Base-by-base conservation (phyloP, 140 eudicot species). In the Anethum foeniculum region DNA sequence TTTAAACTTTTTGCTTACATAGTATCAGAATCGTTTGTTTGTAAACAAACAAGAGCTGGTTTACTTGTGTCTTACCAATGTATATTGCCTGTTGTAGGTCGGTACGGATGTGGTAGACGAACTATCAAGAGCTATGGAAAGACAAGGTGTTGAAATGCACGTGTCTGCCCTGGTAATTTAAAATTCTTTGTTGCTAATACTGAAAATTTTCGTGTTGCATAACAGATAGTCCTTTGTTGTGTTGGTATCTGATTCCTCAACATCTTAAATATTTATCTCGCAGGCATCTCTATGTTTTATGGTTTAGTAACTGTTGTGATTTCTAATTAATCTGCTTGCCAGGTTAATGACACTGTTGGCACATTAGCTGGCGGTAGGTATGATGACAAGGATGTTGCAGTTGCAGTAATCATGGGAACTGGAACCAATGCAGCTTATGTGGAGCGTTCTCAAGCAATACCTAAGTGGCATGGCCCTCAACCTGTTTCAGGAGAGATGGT, bases 401-500 rank as follows among this genome's bases (percentile, higher is more conserved):
- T 87, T 51, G 98, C 98, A 0, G 98, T 94, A 77, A 94, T 94
- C 49, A 85, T 94, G 90, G 98, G 98, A 47, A 94, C 98, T 0
- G 98, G 97, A 38, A 90, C 91, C 19, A 94, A 94, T 84, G 98
- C 98, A 32, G 98, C 98, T 64, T 94, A 94, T 79, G 94, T 94
- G 75, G 98, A 94, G 81, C 93, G 92, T 76, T 92, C 93, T 71
- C 93, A 90, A 77, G 89, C 96, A 74, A 92, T 94, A 72, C 97
- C 96, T 68, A 94, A 94, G 86, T 90, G 93, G 94, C 97, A 92
- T 67, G 97, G 98, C 48, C 96, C 93, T 39, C 89, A 81, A 54
- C 94, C 98, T 69, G 83, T 89, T 82, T 90, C 97, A 67, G 98
- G 97, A 82, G 96, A 94, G 81, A 94, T 94, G 98, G 97, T 92